phyloP scores from a whole-genome alignment of 441 rosid species.

The Adansonia madagascariensis region DNA sequence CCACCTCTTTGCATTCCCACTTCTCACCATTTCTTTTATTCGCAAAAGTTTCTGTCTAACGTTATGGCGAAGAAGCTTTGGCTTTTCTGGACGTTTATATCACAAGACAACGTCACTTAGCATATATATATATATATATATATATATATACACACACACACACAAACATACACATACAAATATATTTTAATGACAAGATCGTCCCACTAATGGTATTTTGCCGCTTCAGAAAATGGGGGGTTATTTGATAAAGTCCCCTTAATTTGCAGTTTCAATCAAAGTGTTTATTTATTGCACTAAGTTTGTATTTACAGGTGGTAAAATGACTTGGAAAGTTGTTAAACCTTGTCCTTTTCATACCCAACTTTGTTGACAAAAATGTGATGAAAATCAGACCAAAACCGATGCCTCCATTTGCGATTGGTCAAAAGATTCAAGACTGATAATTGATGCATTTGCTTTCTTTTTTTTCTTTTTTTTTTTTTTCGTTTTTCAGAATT shows the following conservation, averaged over 20 bases:
- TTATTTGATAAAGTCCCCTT: neutral
- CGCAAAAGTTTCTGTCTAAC: neutral
- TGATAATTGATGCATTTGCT: too few species aligned
- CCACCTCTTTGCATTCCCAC: conserved; percentile 26
- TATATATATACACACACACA: too few species aligned
- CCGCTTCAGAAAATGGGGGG: neutral
- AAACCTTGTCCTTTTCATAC: too few species aligned
- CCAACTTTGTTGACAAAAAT: neutral
- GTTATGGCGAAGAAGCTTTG: neutral
- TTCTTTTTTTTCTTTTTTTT: too few species aligned
- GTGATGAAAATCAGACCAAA: too few species aligned
- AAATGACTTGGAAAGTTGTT: neutral
- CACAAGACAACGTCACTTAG: neutral
- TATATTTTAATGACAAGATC: too few species aligned
- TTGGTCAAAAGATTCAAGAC: too few species aligned
- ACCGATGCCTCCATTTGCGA: too few species aligned
- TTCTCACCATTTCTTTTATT: conserved; percentile 35
- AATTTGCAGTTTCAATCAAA: neutral
- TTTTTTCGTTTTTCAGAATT: too few species aligned
- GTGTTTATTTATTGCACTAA: too few species aligned
- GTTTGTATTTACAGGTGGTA: neutral
- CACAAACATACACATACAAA: too few species aligned
- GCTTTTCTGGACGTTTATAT: neutral
- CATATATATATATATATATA: too few species aligned
- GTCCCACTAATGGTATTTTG: neutral